Conservation (phyloP, 1,284 basidiomycete species). For the Sporisorium graminicola region DNA sequence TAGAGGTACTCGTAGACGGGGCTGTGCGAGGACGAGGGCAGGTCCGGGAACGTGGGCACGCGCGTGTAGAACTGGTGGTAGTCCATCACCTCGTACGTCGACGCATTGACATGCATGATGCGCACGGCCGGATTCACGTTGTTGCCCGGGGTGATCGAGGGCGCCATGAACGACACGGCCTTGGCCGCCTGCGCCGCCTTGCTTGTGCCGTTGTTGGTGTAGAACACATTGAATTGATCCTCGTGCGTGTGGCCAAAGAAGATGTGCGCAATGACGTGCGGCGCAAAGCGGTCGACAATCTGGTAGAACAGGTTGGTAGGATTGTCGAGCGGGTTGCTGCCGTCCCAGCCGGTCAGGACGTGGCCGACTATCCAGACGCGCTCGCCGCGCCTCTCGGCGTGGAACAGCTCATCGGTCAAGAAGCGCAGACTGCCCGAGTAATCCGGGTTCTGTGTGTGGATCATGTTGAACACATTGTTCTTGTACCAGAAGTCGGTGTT, state of each 20-base stretch:
- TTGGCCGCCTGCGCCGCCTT: slow-evolving; percentile 16
- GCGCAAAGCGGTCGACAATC: slow-evolving; percentile 82
- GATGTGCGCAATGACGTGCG: slow-evolving; percentile 82
- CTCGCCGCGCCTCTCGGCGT: slow-evolving; percentile 58
- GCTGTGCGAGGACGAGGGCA: slow-evolving; percentile 75
- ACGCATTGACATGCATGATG: slow-evolving; percentile 82
- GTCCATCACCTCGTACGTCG: slow-evolving; percentile 69
- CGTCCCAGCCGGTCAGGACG: slow-evolving; percentile 79
- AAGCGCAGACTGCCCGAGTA: slow-evolving; percentile 81
- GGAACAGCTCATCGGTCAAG: slow-evolving; percentile 82
- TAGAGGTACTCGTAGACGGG: slow-evolving; percentile 81
- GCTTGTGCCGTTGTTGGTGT: slow-evolving; percentile 78
- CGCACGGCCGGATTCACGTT: slow-evolving; percentile 84
- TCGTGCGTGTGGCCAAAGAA: slow-evolving; percentile 87
- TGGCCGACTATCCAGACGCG: slow-evolving; percentile 83
- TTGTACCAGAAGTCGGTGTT: slow-evolving; percentile 76
- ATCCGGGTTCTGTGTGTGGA: slow-evolving; percentile 80
- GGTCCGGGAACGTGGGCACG: slow-evolving; percentile 36
- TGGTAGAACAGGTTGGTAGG: slow-evolving; percentile 62
- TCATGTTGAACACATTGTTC: slow-evolving; percentile 78
- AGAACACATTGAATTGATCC: slow-evolving; percentile 83
- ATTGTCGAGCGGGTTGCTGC: slow-evolving; percentile 75
- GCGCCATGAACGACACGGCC: slow-evolving; percentile 74
- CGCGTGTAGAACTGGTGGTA: slow-evolving; percentile 65
- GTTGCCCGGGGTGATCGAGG: slow-evolving; percentile 79